Evolutionary conservation across 371 early-diverging fungal species (phyloP).

Genomic region (Syncephalastrum monosporum): DNA sequence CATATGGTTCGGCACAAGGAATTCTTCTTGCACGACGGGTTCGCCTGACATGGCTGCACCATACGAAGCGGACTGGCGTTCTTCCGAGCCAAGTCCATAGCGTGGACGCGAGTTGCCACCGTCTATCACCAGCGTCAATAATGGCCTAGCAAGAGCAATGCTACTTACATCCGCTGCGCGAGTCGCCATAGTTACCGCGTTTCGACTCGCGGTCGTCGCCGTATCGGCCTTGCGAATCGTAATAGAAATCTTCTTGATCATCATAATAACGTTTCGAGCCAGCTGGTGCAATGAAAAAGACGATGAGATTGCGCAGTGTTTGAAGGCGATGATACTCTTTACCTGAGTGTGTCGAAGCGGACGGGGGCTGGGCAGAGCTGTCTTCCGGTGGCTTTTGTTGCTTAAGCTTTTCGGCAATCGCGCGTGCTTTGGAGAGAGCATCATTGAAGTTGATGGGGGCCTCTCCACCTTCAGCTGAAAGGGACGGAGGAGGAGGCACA

Average conservation of each 20-base stretch:
- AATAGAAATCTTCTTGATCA: constrained; percentile 23
- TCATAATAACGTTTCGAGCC: constrained; percentile 38
- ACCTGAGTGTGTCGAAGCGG: too few relatives aligned
- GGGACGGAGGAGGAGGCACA: constrained; percentile 42
- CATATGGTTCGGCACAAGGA: constrained; percentile 63
- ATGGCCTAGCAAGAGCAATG: not conserved
- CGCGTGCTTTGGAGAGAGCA: constrained; percentile 81
- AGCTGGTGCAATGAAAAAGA: constrained; percentile 15
- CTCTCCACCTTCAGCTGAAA: constrained; percentile 17
- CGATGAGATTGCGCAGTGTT: constrained; percentile 12
- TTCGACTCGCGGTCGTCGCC: constrained; percentile 47
- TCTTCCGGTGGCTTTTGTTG: constrained; percentile 34
- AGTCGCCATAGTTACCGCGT: constrained; percentile 41
- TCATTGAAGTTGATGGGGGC: constrained; percentile 60
- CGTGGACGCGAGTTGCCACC: constrained; percentile 17
- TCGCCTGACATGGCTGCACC: constrained; percentile 11
- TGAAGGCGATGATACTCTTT: too few relatives aligned
- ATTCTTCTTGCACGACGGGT: constrained; percentile 44
- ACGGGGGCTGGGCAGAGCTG: too few relatives aligned
- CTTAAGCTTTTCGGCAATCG: constrained; percentile 80
- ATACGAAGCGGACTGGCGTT: constrained; percentile 23
- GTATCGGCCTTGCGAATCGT: constrained; percentile 13
- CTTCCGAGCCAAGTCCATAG: constrained; percentile 59
- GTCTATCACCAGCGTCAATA: too few relatives aligned
- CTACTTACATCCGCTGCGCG: constrained; percentile 31